Conservation (phyloP, 345 rosid genomes). For the Xanthoceras sorbifolium region DNA sequence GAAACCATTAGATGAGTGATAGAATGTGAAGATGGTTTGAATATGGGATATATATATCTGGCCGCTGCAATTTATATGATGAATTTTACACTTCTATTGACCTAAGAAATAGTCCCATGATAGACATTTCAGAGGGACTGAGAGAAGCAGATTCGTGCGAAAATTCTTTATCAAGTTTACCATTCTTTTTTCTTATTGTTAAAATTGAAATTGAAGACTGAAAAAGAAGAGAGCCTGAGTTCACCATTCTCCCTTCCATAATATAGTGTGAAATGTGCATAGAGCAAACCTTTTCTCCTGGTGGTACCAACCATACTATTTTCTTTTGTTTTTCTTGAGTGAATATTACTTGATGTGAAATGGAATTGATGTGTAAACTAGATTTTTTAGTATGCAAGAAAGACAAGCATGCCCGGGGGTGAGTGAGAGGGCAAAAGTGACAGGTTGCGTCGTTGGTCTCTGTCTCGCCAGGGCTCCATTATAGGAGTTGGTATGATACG, state of each 20-base stretch:
- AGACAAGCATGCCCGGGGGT: neutral
- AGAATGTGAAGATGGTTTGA: neutral
- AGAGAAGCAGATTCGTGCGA: neutral
- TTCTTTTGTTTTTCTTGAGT: conserved; percentile 7
- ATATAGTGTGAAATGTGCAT: conserved; percentile 16
- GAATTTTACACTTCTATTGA: neutral
- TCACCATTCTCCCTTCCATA: neutral
- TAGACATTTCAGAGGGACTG: conserved; percentile 1
- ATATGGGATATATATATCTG: neutral
- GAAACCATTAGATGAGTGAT: neutral
- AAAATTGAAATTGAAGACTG: neutral
- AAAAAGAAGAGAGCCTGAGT: neutral
- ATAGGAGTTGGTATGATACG: too few species aligned
- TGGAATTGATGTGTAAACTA: neutral
- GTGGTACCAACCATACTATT: neutral
- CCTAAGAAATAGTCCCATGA: neutral
- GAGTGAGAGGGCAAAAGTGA: too few species aligned
- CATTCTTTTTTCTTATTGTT: neutral
- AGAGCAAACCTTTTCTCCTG: neutral
- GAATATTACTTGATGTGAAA: conserved; percentile 12
- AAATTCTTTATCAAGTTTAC: neutral
- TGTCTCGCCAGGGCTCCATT: too few species aligned
- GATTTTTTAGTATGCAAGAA: neutral
- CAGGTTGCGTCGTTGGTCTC: too few species aligned
- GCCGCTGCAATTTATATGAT: neutral